These are phyloP conservation scores for Emericellopsis terricola DNA, from an alignment of 495 filamentous ascomycete genomes.

Conservation along the genomic window DNA sequence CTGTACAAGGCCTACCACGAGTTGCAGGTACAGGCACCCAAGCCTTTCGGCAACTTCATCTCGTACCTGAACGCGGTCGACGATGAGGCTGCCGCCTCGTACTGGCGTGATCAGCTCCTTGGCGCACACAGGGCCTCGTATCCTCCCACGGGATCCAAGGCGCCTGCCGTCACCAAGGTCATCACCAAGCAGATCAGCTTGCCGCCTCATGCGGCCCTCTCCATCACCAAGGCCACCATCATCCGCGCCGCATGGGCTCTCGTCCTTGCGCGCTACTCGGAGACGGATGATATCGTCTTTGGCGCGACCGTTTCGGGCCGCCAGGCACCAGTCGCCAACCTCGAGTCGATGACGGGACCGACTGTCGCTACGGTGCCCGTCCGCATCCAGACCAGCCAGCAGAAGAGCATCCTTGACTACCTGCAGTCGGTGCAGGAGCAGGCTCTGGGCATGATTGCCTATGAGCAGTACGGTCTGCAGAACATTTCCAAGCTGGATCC, in stretches of 20 bases:
- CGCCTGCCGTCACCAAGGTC: neutral
- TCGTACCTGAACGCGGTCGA: neutral
- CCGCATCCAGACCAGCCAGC: slow-evolving; percentile 10
- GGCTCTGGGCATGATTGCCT: slow-evolving; percentile 16
- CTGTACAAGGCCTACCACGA: slow-evolving; percentile 1
- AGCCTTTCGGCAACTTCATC: neutral
- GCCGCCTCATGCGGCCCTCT: neutral
- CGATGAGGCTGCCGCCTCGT: neutral
- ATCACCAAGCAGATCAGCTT: slow-evolving; percentile 2
- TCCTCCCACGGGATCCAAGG: neutral
- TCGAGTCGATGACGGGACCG: slow-evolving; percentile 29
- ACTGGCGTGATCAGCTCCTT: neutral
- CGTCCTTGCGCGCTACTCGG: slow-evolving; percentile 17
- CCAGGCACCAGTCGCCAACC: slow-evolving; percentile 20
- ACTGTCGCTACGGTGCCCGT: slow-evolving; percentile 40
- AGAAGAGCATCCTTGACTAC: slow-evolving; percentile 4
- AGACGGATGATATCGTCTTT: slow-evolving; percentile 24
- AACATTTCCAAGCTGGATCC: slow-evolving; percentile 13
- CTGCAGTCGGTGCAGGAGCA: slow-evolving; percentile 14
- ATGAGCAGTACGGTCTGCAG: slow-evolving; percentile 28
- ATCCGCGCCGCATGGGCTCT: too few relatives aligned
- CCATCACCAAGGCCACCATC: slow-evolving; percentile 12
- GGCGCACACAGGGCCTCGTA: neutral
- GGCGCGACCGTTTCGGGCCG: slow-evolving; percentile 32
- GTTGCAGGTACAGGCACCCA: neutral